phyloP scores from a whole-genome alignment of 768 basidiomycete species.

The Tylopilus intermedius region DNA sequence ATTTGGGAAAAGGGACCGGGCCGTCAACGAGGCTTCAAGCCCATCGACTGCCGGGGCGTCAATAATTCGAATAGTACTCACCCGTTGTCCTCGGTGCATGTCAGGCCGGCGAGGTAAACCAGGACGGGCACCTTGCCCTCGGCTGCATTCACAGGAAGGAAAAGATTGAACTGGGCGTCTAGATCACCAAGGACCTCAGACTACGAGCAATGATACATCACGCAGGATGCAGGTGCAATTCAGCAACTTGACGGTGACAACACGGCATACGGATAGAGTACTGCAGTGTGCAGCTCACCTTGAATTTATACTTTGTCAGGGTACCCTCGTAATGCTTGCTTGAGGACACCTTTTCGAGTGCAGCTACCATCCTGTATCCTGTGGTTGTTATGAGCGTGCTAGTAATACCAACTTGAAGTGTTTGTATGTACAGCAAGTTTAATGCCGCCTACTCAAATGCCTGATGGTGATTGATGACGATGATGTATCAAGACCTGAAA shows the following conservation, averaged over 20 bases:
- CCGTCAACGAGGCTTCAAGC: background rate
- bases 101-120: constrained; percentile 83
- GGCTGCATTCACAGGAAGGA: constrained; percentile 62
- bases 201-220: constrained; percentile 33
- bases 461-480: constrained; percentile 1
- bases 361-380: constrained; percentile 10
- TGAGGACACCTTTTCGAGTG: constrained; percentile 64
- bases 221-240: background rate
- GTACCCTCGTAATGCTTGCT: constrained; percentile 80
- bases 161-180: constrained; percentile 81
- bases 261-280: background rate
- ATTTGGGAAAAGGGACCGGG: background rate
- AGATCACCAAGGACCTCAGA: constrained; percentile 66
- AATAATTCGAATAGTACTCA: constrained; percentile 28
- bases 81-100: constrained; percentile 94
- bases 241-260: background rate
- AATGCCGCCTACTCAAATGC: background rate
- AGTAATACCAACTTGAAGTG: too few relatives aligned
- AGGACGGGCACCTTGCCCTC: constrained; percentile 64
- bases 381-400: background rate
- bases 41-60: background rate
- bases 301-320: constrained; percentile 83
- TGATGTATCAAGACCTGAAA: background rate
- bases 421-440: background rate
- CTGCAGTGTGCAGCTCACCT: constrained; percentile 36